Conservation (phyloP, 495 filamentous ascomycete genomes). For the Lophiostoma macrostomum region DNA sequence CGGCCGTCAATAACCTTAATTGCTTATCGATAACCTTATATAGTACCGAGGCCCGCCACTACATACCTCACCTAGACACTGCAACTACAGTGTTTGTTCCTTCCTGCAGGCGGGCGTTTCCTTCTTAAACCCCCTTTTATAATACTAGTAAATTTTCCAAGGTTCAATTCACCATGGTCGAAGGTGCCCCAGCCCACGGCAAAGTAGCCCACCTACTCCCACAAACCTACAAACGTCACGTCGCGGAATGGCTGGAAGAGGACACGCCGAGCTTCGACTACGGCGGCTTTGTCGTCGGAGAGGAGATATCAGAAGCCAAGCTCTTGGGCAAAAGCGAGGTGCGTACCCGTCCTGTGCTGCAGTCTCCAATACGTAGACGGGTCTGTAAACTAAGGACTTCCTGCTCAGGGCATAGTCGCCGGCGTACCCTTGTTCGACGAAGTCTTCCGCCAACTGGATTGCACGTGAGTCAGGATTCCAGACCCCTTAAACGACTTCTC, state of each 20-base stretch:
- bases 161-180: slow-evolving; percentile 21
- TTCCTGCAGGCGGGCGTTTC: neutral
- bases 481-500: neutral
- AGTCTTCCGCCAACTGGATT: slow-evolving; percentile 84
- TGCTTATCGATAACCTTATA: slow-evolving; percentile 22
- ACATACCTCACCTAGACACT: neutral
- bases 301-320: slow-evolving; percentile 69
- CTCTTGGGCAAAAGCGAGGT: slow-evolving; percentile 82
- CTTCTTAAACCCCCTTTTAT: slow-evolving; percentile 9
- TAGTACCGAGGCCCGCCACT: slow-evolving; percentile 5
- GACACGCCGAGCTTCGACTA: slow-evolving; percentile 96
- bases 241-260: slow-evolving; percentile 85
- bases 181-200: slow-evolving; percentile 62
- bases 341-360: neutral
- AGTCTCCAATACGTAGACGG: no score
- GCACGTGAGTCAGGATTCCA: slow-evolving; percentile 53
- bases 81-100: slow-evolving; percentile 5
- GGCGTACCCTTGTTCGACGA: slow-evolving; percentile 95
- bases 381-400: neutral
- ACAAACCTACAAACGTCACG: slow-evolving; percentile 72
- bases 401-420: slow-evolving; percentile 66
- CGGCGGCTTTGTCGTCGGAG: slow-evolving; percentile 93
- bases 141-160: neutral
- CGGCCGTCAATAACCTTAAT: slow-evolving; percentile 9
- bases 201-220: slow-evolving; percentile 79